Conservation (phyloP, 495 filamentous ascomycete genomes). For the Xylaria bambusicola region DNA sequence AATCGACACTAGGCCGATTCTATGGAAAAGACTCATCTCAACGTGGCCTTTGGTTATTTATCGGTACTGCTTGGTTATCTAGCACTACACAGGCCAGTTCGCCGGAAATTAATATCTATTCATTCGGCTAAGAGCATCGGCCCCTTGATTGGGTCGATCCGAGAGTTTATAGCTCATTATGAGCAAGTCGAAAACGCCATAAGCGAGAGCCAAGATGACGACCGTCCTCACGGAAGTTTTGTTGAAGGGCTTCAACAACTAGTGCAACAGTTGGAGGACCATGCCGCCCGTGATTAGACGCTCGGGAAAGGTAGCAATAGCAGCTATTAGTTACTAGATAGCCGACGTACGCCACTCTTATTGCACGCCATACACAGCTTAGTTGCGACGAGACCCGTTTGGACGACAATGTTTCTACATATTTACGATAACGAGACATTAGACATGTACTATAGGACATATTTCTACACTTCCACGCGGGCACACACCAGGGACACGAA, state of each 20-base stretch:
- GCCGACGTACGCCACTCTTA: background rate
- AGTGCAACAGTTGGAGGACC: conserved; percentile 44
- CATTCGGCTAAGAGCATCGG: conserved; percentile 62
- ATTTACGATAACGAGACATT: conserved; percentile 17
- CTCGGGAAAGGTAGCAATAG: background rate
- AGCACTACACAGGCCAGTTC: conserved; percentile 60
- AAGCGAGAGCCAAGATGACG: conserved; percentile 52
- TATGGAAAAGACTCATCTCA: conserved; percentile 77
- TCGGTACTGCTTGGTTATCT: conserved; percentile 81
- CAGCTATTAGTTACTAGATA: background rate
- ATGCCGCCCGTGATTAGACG: conserved; percentile 24
- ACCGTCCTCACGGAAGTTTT: conserved; percentile 51
- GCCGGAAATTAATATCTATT: conserved; percentile 49
- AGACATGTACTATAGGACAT: conserved; percentile 12
- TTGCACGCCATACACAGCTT: background rate
- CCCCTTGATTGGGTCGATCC: conserved; percentile 71
- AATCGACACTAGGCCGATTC: conserved; percentile 67
- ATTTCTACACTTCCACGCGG: background rate
- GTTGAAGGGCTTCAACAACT: conserved; percentile 61
- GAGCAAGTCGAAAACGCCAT: conserved; percentile 65
- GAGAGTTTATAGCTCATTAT: conserved; percentile 82
- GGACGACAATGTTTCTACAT: conserved; percentile 12
- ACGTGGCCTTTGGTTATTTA: conserved; percentile 89
- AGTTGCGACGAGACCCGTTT: background rate
- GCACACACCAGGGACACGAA: conserved; percentile 3